A percentile compares a stretch with the other conserved stretches of the same genome.
phyloP scores from a whole-genome alignment of 2,329 filamentous ascomycete genomes.

The Pseudocercospora musae region DNA sequence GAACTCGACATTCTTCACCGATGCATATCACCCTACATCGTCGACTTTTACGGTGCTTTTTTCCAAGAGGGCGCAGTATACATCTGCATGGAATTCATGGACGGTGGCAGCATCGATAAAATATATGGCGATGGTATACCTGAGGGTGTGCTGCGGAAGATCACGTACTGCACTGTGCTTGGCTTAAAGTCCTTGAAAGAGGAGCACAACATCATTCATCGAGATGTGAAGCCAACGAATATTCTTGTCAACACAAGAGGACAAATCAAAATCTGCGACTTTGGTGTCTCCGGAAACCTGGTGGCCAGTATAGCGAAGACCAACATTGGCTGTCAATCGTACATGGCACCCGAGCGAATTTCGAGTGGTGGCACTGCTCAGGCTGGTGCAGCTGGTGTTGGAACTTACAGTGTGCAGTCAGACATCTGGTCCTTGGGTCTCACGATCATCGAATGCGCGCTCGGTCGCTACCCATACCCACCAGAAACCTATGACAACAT shows the following conservation, averaged over 20 bases:
- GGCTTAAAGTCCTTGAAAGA: conserved; percentile 93
- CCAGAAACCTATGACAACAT: conserved; percentile 98
- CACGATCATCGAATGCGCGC: conserved; percentile 92
- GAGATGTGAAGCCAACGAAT: conserved; percentile 98
- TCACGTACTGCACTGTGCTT: conserved; percentile 84
- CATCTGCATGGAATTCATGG: conserved; percentile 99
- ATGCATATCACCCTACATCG: conserved; percentile 91
- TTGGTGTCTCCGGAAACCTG: conserved; percentile 92
- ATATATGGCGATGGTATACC: conserved; percentile 87
- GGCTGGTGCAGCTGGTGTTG: conserved; percentile 65
- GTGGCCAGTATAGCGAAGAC: conserved; percentile 98
- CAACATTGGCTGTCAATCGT: conserved; percentile 98
- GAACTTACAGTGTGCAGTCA: conserved; percentile 95
- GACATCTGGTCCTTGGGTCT: conserved; percentile 96
- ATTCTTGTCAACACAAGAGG: conserved; percentile 87
- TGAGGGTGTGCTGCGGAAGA: conserved; percentile 82
- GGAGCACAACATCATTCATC: conserved; percentile 98
- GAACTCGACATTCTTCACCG: conserved; percentile 94
- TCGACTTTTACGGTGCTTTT: conserved; percentile 98
- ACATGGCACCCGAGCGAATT: conserved; percentile 97
- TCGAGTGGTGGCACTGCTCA: conserved; percentile 77
- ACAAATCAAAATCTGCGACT: conserved; percentile 97
- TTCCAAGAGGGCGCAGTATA: conserved; percentile 99
- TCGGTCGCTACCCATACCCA: conserved; percentile 92
- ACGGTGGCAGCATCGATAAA: conserved; percentile 96